These are phyloP conservation scores for Luffa acutangula DNA, from an alignment of 306 rosid genomes.

Conservation along the genomic window DNA sequence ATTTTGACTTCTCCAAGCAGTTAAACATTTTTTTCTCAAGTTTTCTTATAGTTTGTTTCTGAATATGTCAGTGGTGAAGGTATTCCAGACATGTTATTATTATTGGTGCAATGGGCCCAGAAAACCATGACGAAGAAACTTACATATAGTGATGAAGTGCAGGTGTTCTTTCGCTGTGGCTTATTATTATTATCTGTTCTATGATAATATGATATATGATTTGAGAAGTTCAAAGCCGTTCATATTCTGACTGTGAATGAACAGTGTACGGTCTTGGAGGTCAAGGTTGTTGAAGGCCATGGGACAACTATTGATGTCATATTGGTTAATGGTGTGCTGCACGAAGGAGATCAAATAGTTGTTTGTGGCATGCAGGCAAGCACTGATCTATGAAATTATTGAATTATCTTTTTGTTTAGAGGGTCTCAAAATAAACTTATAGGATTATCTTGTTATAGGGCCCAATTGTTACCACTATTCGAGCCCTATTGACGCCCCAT, in stretches of 20 bases:
- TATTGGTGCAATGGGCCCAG: conserved; percentile 84
- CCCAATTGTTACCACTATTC: conserved; percentile 77
- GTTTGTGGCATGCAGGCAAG: conserved; percentile 95
- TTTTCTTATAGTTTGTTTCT: conserved; percentile 21
- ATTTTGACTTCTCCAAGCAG: neutral
- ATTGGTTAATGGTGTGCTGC: conserved; percentile 89
- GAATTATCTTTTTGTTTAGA: neutral
- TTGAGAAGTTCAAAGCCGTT: conserved; percentile 17
- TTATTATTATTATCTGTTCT: conserved; percentile 9
- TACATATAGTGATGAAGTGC: conserved; percentile 74
- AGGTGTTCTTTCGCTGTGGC: conserved; percentile 40
- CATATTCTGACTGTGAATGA: conserved; percentile 14
- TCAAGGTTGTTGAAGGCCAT: conserved; percentile 92
- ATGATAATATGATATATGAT: conserved; percentile 8
- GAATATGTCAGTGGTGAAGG: conserved; percentile 77
- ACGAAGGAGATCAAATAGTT: conserved; percentile 97
- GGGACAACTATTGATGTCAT: conserved; percentile 98
- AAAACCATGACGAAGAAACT: conserved; percentile 87
- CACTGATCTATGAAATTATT: neutral
- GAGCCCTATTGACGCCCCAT: conserved; percentile 93
- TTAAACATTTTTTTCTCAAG: neutral
- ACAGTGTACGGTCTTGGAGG: conserved; percentile 97
- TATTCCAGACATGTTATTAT: conserved; percentile 70
- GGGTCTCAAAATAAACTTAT: neutral
- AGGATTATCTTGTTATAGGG: conserved; percentile 36